Conservation (phyloP, 2,329 filamentous ascomycete genomes). For the Hymenoscyphus salicellus region DNA sequence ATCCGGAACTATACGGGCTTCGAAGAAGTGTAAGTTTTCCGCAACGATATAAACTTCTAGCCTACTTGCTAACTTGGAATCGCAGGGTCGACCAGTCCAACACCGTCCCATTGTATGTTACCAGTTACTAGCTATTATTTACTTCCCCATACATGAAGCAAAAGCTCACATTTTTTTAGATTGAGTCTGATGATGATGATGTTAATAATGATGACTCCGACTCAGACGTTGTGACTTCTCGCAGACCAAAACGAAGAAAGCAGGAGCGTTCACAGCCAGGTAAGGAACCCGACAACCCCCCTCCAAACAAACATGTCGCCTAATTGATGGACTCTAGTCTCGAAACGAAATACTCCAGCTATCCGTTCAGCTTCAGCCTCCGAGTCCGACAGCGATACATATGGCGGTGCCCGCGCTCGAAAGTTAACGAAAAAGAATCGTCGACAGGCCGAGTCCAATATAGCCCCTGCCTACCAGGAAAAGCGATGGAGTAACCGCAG, state of each 20-base stretch:
- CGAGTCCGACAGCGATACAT: slow-evolving; percentile 70
- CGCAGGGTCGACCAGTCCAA: slow-evolving; percentile 54
- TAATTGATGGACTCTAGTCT: slow-evolving; percentile 43
- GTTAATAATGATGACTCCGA: slow-evolving; percentile 61
- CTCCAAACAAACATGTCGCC: slow-evolving; percentile 22
- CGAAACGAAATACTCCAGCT: slow-evolving; percentile 57
- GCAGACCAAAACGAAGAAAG: slow-evolving; percentile 63
- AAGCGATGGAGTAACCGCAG: slow-evolving; percentile 89
- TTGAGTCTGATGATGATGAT: slow-evolving; percentile 55
- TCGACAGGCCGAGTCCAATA: slow-evolving; percentile 65
- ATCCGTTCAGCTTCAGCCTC: slow-evolving; percentile 58
- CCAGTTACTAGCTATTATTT: slow-evolving; percentile 10
- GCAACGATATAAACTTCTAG: slow-evolving; percentile 35
- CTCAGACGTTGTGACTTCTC: slow-evolving; percentile 65
- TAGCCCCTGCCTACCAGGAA: slow-evolving; percentile 67
- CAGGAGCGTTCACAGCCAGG: slow-evolving; percentile 62
- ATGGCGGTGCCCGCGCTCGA: slow-evolving; percentile 72
- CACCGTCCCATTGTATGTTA: slow-evolving; percentile 51
- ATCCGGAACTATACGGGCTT: slow-evolving; percentile 92
- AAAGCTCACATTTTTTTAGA: slow-evolving; percentile 38
- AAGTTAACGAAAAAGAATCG: slow-evolving; percentile 73
- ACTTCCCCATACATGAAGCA: slow-evolving; percentile 7
- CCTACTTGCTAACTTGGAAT: slow-evolving; percentile 24
- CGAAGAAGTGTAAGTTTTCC: slow-evolving; percentile 74
- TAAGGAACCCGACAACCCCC: slow-evolving; percentile 41